Base-by-base conservation (phyloP, 768 basidiomycete species). In the Podaxis mareebaensis region DNA sequence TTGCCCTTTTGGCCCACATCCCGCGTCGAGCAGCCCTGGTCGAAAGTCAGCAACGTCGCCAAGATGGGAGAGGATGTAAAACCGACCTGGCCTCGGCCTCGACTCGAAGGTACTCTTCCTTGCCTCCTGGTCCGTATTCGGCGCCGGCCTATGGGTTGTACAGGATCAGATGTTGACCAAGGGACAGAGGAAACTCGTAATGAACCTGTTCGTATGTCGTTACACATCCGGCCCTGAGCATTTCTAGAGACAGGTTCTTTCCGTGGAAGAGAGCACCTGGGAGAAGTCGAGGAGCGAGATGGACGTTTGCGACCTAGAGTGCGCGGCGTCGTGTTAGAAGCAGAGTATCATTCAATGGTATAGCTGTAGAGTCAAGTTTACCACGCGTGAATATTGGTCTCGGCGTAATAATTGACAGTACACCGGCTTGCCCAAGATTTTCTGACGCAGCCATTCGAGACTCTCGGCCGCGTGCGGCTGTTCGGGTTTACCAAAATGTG, bases 381-480 rank as follows among this genome's bases (percentile, higher is more conserved):
- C 96, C 20, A 93, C 81, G 17, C 96, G 89, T 3, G 79, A 77
- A 72, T 96, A 97, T 67, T 95, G 95, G 71, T 98, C 96, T 51
- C 85, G 86, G 6, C 84, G 79, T 46, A 92, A 65, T 7, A 95
- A 71, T 67, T 93, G 91, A 67, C 91, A 91, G 56, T 85, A 86
- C 1, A 97, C 78, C 0, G 73, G 79, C 66, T 82, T 85, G 0
- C 88, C 85, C 1, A 81, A 75, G 17, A 93, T 77, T 11, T 75
- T 76, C 6, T 76, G 67, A 53, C 82, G 86, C 15, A 95, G 78
- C 89, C 93, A 95, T 0, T 78, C 81, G 10, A 93, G 72, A 57
- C 89, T 88, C 70, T 97, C 95, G n/a, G 76, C 73, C 0, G 88
- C 77, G 61, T 88, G 88, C 0, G 88, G 87, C 70, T 97, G 95